Evolutionary conservation across 2,329 filamentous ascomycete genomes (phyloP).

Genomic region (Cadophora malorum): DNA sequence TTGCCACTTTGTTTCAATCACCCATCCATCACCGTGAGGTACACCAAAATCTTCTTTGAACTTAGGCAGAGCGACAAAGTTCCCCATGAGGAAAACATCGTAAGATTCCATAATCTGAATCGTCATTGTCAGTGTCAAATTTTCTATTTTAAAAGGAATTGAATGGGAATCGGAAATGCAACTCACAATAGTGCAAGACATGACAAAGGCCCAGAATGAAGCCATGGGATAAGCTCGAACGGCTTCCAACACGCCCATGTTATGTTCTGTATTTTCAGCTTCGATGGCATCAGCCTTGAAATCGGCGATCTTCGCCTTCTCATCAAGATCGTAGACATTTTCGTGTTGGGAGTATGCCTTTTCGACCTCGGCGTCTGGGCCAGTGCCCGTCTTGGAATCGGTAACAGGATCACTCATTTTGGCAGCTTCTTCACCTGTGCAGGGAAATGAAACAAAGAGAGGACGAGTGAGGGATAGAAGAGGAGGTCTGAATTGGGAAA

Average conservation of each 20-base stretch:
- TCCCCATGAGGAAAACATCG: slow-evolving; percentile 65
- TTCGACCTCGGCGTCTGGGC: slow-evolving; percentile 31
- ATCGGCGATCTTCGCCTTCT: slow-evolving; percentile 38
- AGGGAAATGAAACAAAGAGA: neutral
- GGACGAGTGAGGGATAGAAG: neutral
- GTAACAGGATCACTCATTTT: slow-evolving; percentile 6
- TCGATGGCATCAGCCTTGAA: slow-evolving; percentile 47
- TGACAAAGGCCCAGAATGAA: slow-evolving; percentile 60
- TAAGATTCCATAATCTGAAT: slow-evolving; percentile 68
- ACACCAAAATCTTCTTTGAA: slow-evolving; percentile 58
- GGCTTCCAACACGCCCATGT: slow-evolving; percentile 56
- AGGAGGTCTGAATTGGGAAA: neutral
- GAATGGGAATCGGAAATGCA: neutral
- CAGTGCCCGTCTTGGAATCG: slow-evolving; percentile 23
- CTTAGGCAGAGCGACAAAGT: slow-evolving; percentile 59
- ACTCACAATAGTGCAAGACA: slow-evolving; percentile 49
- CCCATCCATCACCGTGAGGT: slow-evolving; percentile 38
- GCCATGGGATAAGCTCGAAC: slow-evolving; percentile 60
- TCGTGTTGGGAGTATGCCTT: slow-evolving; percentile 30
- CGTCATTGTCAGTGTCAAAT: slow-evolving; percentile 3
- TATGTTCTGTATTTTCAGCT: slow-evolving; percentile 60
- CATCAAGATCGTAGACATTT: slow-evolving; percentile 45
- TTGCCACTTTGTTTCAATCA: slow-evolving; percentile 63
- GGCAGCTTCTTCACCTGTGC: neutral
- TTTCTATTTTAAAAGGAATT: neutral